Evolutionary conservation across 805 yeast genomes (phyloP).

Genomic region (Suhomyces tanzawaensis): DNA sequence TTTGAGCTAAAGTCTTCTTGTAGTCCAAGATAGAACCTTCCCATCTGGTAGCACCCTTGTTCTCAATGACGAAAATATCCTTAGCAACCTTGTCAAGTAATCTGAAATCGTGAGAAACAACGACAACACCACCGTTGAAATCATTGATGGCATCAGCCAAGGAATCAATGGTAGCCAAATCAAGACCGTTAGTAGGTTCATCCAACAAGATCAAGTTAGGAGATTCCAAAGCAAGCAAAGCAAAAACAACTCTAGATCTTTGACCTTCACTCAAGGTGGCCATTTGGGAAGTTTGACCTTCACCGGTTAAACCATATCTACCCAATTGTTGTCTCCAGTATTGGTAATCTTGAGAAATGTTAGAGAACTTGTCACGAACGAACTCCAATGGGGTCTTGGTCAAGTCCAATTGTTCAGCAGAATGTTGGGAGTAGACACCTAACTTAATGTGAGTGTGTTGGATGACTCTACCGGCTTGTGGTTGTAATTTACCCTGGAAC

Average conservation of each 20-base stretch:
- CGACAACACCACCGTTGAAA: conserved; percentile 97
- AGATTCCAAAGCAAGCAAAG: conserved; percentile 88
- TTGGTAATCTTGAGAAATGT: conserved; percentile 95
- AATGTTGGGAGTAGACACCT: conserved; percentile 98
- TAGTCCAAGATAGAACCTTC: conserved; percentile 86
- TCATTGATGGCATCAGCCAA: conserved; percentile 93
- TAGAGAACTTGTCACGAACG: conserved; percentile 89
- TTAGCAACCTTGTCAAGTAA: conserved; percentile 94
- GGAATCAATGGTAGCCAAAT: conserved; percentile 97
- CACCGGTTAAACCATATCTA: conserved; percentile 97
- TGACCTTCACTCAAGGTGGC: conserved; percentile 98
- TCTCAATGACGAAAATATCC: conserved; percentile 94
- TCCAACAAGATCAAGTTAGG: conserved; percentile 94
- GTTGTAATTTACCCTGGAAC: conserved; percentile 91
- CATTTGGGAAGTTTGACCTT: conserved; percentile 97
- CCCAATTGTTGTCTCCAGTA: conserved; percentile 98
- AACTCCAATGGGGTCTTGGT: conserved; percentile 95
- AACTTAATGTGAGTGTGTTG: conserved; percentile 96
- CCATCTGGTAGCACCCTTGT: conserved; percentile 96
- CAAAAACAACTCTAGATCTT: conserved; percentile 98
- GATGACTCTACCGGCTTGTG: conserved; percentile 93
- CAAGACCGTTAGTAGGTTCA: conserved; percentile 99
- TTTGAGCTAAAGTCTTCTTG: conserved; percentile 91
- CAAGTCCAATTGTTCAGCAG: conserved; percentile 96
- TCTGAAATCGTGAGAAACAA: conserved; percentile 98